Conservation (phyloP, 371 early-diverging fungal species). For the Vairimorpha necatrix region DNA sequence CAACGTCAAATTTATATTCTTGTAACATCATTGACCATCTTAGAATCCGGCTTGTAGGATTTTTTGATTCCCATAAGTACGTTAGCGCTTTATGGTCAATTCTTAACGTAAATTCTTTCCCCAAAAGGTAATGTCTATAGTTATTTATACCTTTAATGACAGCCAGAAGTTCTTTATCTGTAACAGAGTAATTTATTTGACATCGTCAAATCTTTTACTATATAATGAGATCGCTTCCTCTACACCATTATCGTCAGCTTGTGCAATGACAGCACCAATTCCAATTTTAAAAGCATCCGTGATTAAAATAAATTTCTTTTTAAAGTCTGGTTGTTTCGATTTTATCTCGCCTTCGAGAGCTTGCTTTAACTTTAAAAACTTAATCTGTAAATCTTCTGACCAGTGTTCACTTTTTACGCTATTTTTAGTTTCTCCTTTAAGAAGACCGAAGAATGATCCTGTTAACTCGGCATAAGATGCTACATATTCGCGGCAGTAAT, state of each 20-base stretch:
- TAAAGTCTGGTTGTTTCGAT: not conserved
- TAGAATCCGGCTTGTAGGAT: no score
- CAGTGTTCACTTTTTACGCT: not conserved
- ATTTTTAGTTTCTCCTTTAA: not conserved
- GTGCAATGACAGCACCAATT: not conserved
- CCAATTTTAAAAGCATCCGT: not conserved
- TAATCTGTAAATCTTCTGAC: no score
- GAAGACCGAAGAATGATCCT: not conserved
- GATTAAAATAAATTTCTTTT: not conserved
- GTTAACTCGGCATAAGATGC: not conserved
- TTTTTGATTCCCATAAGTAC: not conserved
- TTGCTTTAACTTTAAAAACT: conserved; percentile 2
- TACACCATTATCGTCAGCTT: not conserved
- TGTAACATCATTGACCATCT: no score
- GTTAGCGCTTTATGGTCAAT: conserved; percentile 7
- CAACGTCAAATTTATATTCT: no score
- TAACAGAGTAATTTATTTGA: not conserved
- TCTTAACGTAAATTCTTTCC: not conserved
- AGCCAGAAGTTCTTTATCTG: conserved; percentile 5
- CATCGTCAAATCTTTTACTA: not conserved
- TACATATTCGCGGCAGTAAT: not conserved
- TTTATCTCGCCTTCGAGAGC: not conserved
- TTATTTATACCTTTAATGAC: not conserved
- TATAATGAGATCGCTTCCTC: not conserved
- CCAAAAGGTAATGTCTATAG: conserved; percentile 1